phyloP scores from a whole-genome alignment of 257 asterid species.

The Solanum gracilifrons region DNA sequence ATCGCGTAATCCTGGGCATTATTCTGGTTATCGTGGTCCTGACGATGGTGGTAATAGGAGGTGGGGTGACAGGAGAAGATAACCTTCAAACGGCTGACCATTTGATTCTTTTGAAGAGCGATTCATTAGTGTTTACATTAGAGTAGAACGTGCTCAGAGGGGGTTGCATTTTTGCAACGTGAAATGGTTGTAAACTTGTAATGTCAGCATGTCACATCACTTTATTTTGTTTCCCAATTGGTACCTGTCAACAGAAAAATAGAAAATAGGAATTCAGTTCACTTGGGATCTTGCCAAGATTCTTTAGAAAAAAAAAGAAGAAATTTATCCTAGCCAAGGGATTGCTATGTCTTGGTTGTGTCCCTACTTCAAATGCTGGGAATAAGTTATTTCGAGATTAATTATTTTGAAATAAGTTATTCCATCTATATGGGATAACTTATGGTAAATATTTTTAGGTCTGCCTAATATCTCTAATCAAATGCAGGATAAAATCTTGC shows the following conservation, averaged over 20 bases:
- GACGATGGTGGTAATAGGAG: slow-evolving; percentile 27
- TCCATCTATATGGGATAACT: too few species aligned
- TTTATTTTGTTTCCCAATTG: background rate
- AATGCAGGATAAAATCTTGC: too few species aligned
- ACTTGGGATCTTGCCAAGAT: background rate
- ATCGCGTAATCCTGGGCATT: slow-evolving; percentile 16
- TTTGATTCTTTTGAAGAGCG: background rate
- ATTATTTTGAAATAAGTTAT: too few species aligned
- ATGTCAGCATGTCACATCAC: background rate
- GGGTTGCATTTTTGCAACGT: background rate
- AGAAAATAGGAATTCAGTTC: background rate
- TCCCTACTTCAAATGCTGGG: background rate
- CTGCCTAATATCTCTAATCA: background rate
- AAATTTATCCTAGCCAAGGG: background rate
- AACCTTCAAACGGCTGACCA: background rate
- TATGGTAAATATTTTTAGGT: too few species aligned
- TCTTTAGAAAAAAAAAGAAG: background rate
- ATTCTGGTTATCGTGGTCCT: slow-evolving; percentile 31
- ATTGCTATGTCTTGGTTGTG: background rate
- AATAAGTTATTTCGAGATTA: too few species aligned
- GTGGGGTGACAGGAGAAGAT: slow-evolving; percentile 48
- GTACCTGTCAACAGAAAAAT: background rate
- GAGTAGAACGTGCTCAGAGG: background rate
- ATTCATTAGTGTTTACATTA: background rate
- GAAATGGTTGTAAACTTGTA: background rate